phyloP scores from a whole-genome alignment of 306 rosid genomes.

The Prunus mira region DNA sequence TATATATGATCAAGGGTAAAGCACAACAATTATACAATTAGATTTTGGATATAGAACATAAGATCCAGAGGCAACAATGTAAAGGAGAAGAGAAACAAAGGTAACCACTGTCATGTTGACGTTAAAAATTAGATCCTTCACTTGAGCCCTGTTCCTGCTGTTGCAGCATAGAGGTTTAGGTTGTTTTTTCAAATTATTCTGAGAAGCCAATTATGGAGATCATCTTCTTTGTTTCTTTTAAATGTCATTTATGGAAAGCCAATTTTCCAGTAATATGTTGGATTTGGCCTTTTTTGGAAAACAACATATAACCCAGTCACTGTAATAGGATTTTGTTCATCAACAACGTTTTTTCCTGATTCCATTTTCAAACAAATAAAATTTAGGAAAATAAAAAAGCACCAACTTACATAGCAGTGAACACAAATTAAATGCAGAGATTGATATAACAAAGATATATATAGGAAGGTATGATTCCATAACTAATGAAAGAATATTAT shows the following conservation, averaged over 20 bases:
- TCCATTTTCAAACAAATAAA: background rate
- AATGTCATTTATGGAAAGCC: background rate
- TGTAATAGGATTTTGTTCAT: background rate
- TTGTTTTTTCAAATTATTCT: background rate
- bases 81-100: background rate
- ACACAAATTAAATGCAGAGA: background rate
- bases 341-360: background rate
- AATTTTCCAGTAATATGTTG: background rate
- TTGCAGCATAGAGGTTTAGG: background rate
- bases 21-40: background rate
- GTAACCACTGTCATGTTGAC: background rate
- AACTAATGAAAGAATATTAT: background rate
- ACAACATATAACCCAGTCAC: background rate
- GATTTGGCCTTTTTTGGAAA: background rate
- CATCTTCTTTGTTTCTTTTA: background rate
- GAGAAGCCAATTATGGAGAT: background rate
- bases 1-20: background rate
- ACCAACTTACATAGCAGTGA: background rate
- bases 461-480: background rate
- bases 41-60: background rate
- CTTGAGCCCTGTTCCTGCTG: background rate
- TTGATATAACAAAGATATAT: background rate
- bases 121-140: background rate
- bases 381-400: background rate
- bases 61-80: background rate